Evolutionary conservation across 495 filamentous ascomycete species (phyloP), one percentile per base, ranked within the genome.

Genomic region (Talaromyces stipitatus): DNA sequence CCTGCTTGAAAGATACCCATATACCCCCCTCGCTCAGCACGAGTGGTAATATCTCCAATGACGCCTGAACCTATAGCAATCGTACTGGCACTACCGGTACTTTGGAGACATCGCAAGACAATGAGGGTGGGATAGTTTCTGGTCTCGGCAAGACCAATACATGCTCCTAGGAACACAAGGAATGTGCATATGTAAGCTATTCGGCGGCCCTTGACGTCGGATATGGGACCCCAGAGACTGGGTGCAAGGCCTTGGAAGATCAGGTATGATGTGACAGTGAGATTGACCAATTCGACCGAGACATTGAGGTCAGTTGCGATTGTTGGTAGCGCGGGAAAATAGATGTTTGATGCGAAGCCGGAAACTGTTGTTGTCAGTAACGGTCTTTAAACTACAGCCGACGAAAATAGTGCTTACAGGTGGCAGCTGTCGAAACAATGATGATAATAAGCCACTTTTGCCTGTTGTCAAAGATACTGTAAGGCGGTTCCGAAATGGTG

Each of bases 41-140:
- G 64, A 0, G 74, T 80, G 0, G 80, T 77, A 53, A 83, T 77
- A 55, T 83, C 81, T 10, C 75, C 78, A 56, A 83, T 76, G 0
- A 85, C 82, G 5, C 79, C 82, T 1, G 75, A 74, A 1, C 78
- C 81, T 33, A 85, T 73, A 1, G 80, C 74, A 45, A 82, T 78
- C 0, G 81, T 82, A 53, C 74, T 76, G 1, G 77, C 75, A 56
- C 75, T 77, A 0, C 79, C 79, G 1, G 73, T 69, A 54, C 72
- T 77, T 59, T 82, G 80, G 4, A 82, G 59, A 32, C 74, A 76
- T 56, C 80, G 60, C 16, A 82, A 64, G 7, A 76, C 65, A 6
- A 81, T 62, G 0, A 82, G 68, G 0, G 69, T 68, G 2, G 73
- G 70, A 57, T 78, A 82, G 26, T 73, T 74, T 41, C 66, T 69